Percentiles rank a stretch among this genome's conserved stretches.
Evolutionary conservation across 768 basidiomycete species (phyloP).

Genomic region (Rhodocollybia butyracea): DNA sequence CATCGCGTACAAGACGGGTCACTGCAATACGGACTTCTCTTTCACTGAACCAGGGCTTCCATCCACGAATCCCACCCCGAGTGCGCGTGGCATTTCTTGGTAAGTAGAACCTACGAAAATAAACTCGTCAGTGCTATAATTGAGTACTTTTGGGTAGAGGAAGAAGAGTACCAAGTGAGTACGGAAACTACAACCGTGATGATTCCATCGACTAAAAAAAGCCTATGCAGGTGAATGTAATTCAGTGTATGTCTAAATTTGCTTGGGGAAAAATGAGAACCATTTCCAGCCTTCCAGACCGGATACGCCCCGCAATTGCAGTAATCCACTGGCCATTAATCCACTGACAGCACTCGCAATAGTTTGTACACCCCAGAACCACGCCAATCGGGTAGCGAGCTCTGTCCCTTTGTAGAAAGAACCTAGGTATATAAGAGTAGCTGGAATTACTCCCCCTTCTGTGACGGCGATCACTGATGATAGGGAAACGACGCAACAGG

Average conservation of each 20-base stretch:
- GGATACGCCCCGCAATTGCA: constrained; percentile 30
- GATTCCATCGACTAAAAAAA: constrained; percentile 37
- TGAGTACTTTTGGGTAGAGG: not conserved
- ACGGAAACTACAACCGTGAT: constrained; percentile 32
- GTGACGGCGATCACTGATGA: constrained; percentile 35
- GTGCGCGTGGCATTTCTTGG: constrained; percentile 26
- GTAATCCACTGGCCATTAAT: constrained; percentile 37
- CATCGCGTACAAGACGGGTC: constrained; percentile 34
- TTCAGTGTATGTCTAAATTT: too few species aligned
- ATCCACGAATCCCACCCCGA: constrained; percentile 28
- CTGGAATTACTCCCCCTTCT: constrained; percentile 38
- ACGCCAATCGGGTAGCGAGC: constrained; percentile 36
- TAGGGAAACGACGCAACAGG: not conserved
- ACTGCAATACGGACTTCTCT: constrained; percentile 32
- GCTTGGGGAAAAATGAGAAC: too few species aligned
- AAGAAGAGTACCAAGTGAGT: constrained; percentile 25
- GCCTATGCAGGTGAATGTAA: too few species aligned
- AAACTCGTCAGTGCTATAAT: not conserved
- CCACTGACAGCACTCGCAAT: constrained; percentile 38
- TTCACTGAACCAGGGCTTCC: constrained; percentile 32
- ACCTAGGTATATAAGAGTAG: constrained; percentile 39
- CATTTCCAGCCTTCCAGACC: constrained; percentile 37
- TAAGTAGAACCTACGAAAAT: constrained; percentile 30
- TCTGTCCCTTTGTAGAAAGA: constrained; percentile 42
- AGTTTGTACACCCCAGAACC: constrained; percentile 40